These are phyloP conservation scores for Ogataea trehaloabstinens DNA, from an alignment of 805 yeast genomes.

Conservation along the genomic window DNA sequence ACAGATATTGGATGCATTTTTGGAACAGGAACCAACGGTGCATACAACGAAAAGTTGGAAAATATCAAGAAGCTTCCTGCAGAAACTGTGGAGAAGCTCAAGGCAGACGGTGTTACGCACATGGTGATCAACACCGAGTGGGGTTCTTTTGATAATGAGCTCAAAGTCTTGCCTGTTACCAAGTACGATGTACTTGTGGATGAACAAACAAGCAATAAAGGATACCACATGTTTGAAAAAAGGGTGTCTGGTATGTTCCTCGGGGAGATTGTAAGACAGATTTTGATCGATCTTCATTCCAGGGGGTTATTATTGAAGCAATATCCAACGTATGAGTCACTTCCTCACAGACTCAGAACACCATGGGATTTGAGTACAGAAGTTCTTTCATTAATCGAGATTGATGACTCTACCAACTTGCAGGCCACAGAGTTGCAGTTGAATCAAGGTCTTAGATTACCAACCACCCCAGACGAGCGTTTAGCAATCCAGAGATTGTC, in stretches of 20 bases:
- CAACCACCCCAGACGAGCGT: slow-evolving; percentile 73
- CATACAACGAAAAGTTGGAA: slow-evolving; percentile 76
- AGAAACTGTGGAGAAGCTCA: slow-evolving; percentile 36
- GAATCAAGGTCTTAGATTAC: slow-evolving; percentile 63
- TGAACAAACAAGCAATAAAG: slow-evolving; percentile 71
- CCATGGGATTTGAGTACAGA: slow-evolving; percentile 82
- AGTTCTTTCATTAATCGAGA: slow-evolving; percentile 81
- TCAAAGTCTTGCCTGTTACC: slow-evolving; percentile 72
- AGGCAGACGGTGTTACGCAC: slow-evolving; percentile 47
- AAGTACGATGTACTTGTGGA: slow-evolving; percentile 75
- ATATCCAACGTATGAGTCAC: slow-evolving; percentile 39
- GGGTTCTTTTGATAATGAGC: slow-evolving; percentile 93
- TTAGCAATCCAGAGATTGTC: slow-evolving; percentile 68
- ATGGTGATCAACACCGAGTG: slow-evolving; percentile 97
- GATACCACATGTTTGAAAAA: slow-evolving; percentile 90
- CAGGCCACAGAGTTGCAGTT: slow-evolving; percentile 68
- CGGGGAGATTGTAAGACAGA: slow-evolving; percentile 83
- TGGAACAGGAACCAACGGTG: slow-evolving; percentile 98
- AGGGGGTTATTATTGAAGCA: slow-evolving; percentile 58
- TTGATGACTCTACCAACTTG: slow-evolving; percentile 75
- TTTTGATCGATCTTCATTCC: slow-evolving; percentile 64
- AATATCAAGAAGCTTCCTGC: slow-evolving; percentile 73
- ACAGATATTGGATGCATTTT: slow-evolving; percentile 88
- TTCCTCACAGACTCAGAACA: slow-evolving; percentile 63
- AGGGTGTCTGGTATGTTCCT: slow-evolving; percentile 89